Base-by-base conservation (phyloP, 768 basidiomycete species). In the Paxillus ammoniavirescens region DNA sequence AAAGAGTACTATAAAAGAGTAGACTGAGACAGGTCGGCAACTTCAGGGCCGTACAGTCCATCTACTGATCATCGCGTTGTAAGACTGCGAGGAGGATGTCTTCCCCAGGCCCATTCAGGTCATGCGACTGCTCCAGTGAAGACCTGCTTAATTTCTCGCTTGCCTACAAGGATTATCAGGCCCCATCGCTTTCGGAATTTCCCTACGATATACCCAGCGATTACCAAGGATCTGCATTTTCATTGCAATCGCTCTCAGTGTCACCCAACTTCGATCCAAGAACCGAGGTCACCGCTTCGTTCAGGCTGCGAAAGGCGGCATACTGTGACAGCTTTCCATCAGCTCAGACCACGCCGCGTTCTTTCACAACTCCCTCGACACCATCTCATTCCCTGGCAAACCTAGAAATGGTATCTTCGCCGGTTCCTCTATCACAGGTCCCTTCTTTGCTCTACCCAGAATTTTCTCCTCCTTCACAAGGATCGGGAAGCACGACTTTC, bases 391-490 rank as follows among this genome's bases (percentile, higher is more conserved):
- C 53, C 4, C 31, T 15, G 12, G 18, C 47, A 28, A 59, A 59
- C 33, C 48, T 43, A 17, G 55, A 58, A 38, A 47, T 54, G 49
- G 42, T 57, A n/a, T 59, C 67, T 21, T 68, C 70, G 3, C 68
- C 66, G 40, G 71, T 62, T 46, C 68, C 68, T 18, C 49, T 71
- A 15, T 63, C 64, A 0, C 56, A 56, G 26, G 49, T 50, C 6
- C 61, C 64, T 5, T 55, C 55, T 38, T 35, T 66, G 44, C 40
- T 56, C 4, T 60, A 23, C 35, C 64, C 66, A 8, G 60, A 58
- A 14, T 60, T 72, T 42, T 70, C 70, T 9, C 68, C 66, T 0
- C 70, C 64, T 37, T 60, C 57, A 30, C 65, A 60, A 42, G 66
- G 56, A 47, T 53, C 59, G 15, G 58, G 49, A 55, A 61, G 58